These are phyloP conservation scores for Pestalotiopsis sp. DNA, from an alignment of 2,329 filamentous ascomycete species.

Conservation along the genomic window DNA sequence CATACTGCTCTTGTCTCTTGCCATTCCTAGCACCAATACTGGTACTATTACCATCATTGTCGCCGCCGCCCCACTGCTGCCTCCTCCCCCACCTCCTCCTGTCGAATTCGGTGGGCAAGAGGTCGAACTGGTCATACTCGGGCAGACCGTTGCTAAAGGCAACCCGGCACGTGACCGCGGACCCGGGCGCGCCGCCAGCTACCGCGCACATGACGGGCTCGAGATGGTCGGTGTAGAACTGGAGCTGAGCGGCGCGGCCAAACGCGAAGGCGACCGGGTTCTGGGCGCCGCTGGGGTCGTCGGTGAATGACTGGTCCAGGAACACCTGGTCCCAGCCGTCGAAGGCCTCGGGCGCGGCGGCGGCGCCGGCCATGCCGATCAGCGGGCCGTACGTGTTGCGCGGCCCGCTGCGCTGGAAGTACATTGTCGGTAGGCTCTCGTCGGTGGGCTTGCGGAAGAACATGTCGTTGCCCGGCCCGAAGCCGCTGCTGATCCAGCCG, in stretches of 20 bases:
- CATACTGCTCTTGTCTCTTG: no score
- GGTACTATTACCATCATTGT: neutral
- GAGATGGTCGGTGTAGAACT: neutral
- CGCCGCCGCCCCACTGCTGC: neutral
- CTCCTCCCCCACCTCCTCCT: neutral
- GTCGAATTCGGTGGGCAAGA: neutral
- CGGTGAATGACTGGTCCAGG: neutral
- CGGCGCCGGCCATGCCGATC: neutral
- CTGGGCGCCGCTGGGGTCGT: neutral
- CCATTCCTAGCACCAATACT: no score
- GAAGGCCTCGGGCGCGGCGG: neutral
- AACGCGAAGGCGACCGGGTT: neutral
- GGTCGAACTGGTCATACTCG: neutral
- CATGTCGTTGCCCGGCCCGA: neutral
- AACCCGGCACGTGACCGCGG: neutral
- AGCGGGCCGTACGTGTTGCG: neutral
- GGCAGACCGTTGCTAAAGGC: neutral
- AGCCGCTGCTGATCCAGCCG: neutral
- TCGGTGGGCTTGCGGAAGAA: neutral
- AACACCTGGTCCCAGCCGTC: neutral
- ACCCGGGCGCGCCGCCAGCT: neutral
- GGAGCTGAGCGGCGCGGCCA: neutral
- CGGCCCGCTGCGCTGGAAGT: neutral
- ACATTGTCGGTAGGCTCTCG: neutral
- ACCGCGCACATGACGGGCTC: neutral